These are phyloP conservation scores for Linum tenue DNA, from an alignment of 345 rosid genomes.

Conservation along the genomic window DNA sequence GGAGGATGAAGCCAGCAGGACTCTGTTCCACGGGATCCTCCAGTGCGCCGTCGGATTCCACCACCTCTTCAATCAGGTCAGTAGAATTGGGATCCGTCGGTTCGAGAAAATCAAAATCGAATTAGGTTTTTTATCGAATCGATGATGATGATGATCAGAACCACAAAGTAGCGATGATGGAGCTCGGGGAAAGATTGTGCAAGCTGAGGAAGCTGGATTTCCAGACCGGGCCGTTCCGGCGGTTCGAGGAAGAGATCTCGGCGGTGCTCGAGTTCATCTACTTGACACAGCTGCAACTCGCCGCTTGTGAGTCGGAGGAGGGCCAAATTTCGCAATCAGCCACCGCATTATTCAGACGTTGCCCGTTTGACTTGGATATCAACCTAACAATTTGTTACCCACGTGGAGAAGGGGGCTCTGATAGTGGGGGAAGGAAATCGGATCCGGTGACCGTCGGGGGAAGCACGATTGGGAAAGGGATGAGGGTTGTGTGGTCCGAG, in stretches of 20 bases:
- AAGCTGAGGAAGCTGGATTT: constrained; percentile 82
- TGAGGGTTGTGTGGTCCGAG: too few species aligned
- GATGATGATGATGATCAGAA: constrained; percentile 31
- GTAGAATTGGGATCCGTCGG: neutral
- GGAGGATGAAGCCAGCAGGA: constrained; percentile 55
- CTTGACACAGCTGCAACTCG: constrained; percentile 14
- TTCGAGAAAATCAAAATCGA: too few species aligned
- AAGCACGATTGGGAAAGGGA: too few species aligned
- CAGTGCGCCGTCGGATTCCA: constrained; percentile 88
- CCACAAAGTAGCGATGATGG: constrained; percentile 95
- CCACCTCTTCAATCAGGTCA: constrained; percentile 76
- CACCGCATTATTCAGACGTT: neutral
- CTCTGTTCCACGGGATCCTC: constrained; percentile 66
- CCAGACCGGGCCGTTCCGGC: constrained; percentile 52
- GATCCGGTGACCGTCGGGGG: too few species aligned
- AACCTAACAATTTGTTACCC: too few species aligned
- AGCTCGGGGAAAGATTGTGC: constrained; percentile 78
- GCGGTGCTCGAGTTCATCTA: constrained; percentile 70
- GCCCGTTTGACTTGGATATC: too few species aligned
- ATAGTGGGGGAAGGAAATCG: too few species aligned
- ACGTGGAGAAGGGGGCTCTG: too few species aligned
- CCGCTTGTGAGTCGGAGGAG: constrained; percentile 4
- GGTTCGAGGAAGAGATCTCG: constrained; percentile 62
- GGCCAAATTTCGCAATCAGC: neutral
- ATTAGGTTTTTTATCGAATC: neutral